Conservation (phyloP, 306 rosid species). For the Neltuma alba region DNA sequence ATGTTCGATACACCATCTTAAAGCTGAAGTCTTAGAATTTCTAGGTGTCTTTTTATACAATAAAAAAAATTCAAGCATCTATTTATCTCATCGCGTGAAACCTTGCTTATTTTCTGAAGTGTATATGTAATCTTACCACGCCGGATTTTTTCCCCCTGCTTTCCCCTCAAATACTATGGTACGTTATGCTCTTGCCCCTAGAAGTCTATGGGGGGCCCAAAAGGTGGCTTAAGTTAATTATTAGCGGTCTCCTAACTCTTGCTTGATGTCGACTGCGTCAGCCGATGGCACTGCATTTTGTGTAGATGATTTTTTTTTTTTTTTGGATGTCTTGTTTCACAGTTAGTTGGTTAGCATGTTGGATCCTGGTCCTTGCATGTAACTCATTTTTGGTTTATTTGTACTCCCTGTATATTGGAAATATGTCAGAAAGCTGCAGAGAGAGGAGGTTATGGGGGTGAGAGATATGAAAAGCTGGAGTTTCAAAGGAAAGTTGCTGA, state of each 20-base stretch:
- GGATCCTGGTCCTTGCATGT: neutral
- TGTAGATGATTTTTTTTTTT: neutral
- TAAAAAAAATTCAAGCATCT: neutral
- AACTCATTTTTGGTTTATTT: constrained; percentile 20
- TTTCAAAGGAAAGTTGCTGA: constrained; percentile 75
- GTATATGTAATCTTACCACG: neutral
- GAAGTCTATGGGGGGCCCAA: neutral
- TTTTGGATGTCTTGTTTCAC: constrained; percentile 8
- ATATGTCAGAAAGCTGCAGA: constrained; percentile 80
- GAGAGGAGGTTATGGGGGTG: constrained; percentile 93
- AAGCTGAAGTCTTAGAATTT: neutral
- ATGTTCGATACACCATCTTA: neutral
- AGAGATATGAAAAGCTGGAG: constrained; percentile 89
- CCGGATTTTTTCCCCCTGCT: neutral
- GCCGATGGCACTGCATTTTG: neutral
- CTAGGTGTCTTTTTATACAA: neutral
- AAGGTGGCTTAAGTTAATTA: neutral
- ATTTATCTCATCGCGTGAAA: neutral
- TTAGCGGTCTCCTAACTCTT: neutral
- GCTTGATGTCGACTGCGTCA: too few species aligned
- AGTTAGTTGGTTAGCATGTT: neutral
- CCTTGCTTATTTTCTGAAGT: neutral
- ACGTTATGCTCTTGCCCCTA: neutral
- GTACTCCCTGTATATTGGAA: constrained; percentile 17
- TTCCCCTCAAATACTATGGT: neutral